These are phyloP conservation scores for Exsudoporus floridanus DNA, from an alignment of 1,284 basidiomycete genomes.

Conservation along the genomic window DNA sequence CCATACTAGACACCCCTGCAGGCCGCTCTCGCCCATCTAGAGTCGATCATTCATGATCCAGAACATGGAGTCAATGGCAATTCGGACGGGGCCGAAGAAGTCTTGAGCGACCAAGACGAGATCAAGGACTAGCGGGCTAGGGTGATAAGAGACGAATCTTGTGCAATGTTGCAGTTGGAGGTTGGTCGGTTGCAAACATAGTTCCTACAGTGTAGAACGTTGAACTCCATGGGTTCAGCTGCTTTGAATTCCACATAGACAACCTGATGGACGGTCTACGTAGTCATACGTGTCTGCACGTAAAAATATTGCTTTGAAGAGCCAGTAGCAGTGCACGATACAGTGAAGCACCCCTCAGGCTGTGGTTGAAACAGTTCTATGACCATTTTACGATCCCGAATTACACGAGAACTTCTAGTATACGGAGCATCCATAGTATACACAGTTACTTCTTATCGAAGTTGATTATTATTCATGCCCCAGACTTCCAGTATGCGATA, in stretches of 20 bases:
- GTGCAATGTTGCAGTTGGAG: background rate
- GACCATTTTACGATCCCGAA: background rate
- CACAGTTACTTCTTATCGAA: slow-evolving; percentile 1
- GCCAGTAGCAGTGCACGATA: background rate
- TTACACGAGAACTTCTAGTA: slow-evolving; percentile 20
- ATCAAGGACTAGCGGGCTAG: slow-evolving; percentile 3
- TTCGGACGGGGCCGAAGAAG: slow-evolving; percentile 15
- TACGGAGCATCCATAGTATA: slow-evolving; percentile 15
- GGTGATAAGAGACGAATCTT: background rate
- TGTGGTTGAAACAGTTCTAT: background rate
- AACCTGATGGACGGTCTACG: background rate
- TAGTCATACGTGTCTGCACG: background rate
- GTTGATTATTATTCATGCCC: slow-evolving; percentile 39
- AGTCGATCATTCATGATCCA: slow-evolving; percentile 66
- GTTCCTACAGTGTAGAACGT: background rate
- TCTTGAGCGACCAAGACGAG: slow-evolving; percentile 18
- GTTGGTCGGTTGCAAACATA: background rate
- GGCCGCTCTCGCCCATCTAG: slow-evolving; percentile 74
- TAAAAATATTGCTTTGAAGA: background rate
- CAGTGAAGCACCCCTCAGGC: background rate
- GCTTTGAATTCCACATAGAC: too few relatives aligned
- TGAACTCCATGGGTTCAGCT: background rate
- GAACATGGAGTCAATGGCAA: slow-evolving; percentile 19
- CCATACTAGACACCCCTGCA: slow-evolving; percentile 76
- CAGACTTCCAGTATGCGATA: slow-evolving; percentile 83